Percentiles rank a stretch among this genome's conserved stretches.
phyloP scores from a whole-genome alignment of 805 yeast species.

The Saccharomycopsis selenospora region DNA sequence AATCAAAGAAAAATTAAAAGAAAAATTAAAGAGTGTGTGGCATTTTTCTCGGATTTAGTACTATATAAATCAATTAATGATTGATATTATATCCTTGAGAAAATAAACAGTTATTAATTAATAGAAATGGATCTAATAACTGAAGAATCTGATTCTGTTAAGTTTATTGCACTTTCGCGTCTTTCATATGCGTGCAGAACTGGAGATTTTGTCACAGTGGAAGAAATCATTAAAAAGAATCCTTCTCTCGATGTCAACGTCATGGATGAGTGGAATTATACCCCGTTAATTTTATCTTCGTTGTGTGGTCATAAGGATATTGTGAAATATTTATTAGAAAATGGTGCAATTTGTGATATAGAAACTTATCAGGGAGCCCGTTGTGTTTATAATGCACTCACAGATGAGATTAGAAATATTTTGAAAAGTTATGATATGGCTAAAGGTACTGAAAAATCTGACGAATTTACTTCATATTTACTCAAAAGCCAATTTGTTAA shows the following conservation, averaged over 20 bases:
- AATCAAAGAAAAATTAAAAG: no score
- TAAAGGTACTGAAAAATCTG: slow-evolving; percentile 56
- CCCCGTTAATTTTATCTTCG: slow-evolving; percentile 68
- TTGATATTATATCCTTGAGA: no score
- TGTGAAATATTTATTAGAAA: slow-evolving; percentile 50
- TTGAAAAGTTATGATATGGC: slow-evolving; percentile 56
- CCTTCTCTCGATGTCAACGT: slow-evolving; percentile 31
- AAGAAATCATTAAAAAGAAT: slow-evolving; percentile 41
- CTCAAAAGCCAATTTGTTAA: neutral
- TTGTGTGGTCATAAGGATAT: slow-evolving; percentile 66
- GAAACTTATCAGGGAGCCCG: slow-evolving; percentile 78
- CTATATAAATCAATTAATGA: no score
- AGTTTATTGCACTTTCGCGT: neutral
- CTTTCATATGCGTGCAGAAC: slow-evolving; percentile 59
- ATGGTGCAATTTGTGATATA: slow-evolving; percentile 73
- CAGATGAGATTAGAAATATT: slow-evolving; percentile 52
- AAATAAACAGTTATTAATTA: no score
- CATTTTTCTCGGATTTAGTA: no score
- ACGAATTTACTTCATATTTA: slow-evolving; percentile 55
- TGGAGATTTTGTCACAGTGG: slow-evolving; percentile 63
- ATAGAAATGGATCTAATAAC: slow-evolving; percentile 4
- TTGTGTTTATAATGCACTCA: slow-evolving; percentile 73
- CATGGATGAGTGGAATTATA: slow-evolving; percentile 66
- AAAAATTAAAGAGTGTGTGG: no score
- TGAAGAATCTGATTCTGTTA: neutral